Conservation (phyloP, 495 filamentous ascomycete genomes). For the Articulospora tetracladia region DNA sequence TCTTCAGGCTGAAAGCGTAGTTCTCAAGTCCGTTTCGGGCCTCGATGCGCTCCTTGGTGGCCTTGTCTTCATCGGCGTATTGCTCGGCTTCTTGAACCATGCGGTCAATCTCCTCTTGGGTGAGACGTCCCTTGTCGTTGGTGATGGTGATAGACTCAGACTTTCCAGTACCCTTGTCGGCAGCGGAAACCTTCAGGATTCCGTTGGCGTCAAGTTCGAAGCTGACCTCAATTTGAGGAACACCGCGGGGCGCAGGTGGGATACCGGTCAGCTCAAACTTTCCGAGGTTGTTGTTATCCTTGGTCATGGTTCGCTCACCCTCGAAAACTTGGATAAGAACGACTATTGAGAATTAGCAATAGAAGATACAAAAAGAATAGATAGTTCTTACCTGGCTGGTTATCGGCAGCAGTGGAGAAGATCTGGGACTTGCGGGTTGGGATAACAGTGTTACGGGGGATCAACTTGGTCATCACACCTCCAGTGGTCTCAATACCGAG, state of each 20-base stretch:
- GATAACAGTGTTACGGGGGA: slow-evolving; percentile 92
- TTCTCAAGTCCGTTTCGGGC: slow-evolving; percentile 95
- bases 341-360: slow-evolving; percentile 35
- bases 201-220: slow-evolving; percentile 98
- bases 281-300: slow-evolving; percentile 91
- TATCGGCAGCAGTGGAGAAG: slow-evolving; percentile 96
- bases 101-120: slow-evolving; percentile 95
- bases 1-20: slow-evolving; percentile 96
- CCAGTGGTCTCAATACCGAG: slow-evolving; percentile 98
- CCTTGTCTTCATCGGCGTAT: slow-evolving; percentile 98
- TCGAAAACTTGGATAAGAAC: slow-evolving; percentile 97
- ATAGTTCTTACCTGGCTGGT: slow-evolving; percentile 61
- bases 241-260: slow-evolving; percentile 88
- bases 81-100: slow-evolving; percentile 98
- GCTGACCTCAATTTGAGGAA: slow-evolving; percentile 96
- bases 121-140: slow-evolving; percentile 96
- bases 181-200: slow-evolving; percentile 91
- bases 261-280: slow-evolving; percentile 98
- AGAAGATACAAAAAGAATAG: not conserved
- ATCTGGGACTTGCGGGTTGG: slow-evolving; percentile 97
- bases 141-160: slow-evolving; percentile 95
- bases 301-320: slow-evolving; percentile 90
- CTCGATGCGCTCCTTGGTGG: slow-evolving; percentile 88
- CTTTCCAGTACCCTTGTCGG: slow-evolving; percentile 97
- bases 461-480: slow-evolving; percentile 97